phyloP scores from a whole-genome alignment of 2,329 filamentous ascomycete genomes.

The Hymenoscyphus repandus region DNA sequence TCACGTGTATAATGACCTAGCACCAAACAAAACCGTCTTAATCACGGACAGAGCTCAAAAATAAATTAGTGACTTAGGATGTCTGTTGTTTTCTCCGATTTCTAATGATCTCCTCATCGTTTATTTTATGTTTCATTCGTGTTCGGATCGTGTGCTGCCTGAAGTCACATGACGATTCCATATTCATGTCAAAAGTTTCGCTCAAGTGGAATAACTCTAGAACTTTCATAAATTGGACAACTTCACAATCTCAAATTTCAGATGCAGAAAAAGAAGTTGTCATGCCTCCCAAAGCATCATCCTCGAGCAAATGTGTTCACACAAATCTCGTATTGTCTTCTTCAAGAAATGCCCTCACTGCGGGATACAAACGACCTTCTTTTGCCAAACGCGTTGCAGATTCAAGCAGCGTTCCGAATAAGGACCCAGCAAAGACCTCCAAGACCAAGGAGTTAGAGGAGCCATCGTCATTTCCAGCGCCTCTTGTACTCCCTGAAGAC shows the following conservation, averaged over 20 bases:
- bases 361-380: slow-evolving; percentile 6
- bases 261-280: too few species aligned
- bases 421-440: not conserved
- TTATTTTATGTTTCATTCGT: not conserved
- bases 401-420: not conserved
- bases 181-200: not conserved
- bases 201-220: too few species aligned
- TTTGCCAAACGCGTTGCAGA: slow-evolving; percentile 8
- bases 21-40: too few species aligned
- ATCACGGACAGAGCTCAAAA: too few species aligned
- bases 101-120: not conserved
- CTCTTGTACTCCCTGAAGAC: slow-evolving; percentile 23
- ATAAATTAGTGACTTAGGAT: too few species aligned
- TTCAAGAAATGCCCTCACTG: not conserved
- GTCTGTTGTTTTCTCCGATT: too few species aligned
- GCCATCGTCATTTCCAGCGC: slow-evolving; percentile 19
- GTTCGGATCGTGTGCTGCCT: not conserved
- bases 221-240: too few species aligned
- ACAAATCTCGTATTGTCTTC: too few species aligned
- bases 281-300: too few species aligned
- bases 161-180: slow-evolving; percentile 2
- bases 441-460: not conserved
- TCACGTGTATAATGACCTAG: too few species aligned
- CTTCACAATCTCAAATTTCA: too few species aligned
- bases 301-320: too few species aligned